Percentiles rank a stretch among this genome's conserved stretches.
Conservation (phyloP, 2,329 filamentous ascomycete species). For the Nakataea oryzae region DNA sequence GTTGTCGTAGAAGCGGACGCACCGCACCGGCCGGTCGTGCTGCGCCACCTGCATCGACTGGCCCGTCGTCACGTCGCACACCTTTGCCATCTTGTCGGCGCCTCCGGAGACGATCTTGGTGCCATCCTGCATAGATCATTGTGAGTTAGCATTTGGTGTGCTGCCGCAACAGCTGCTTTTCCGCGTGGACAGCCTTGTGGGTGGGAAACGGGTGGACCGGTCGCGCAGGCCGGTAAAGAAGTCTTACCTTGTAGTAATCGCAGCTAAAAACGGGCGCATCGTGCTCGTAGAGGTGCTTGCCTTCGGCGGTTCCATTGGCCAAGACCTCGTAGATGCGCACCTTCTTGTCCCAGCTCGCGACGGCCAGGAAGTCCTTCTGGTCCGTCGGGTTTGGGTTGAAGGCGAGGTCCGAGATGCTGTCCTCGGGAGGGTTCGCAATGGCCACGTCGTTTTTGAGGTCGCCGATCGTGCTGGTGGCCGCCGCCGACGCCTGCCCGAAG, state of each 20-base stretch:
- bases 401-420: constrained; percentile 78
- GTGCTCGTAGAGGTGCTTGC: constrained; percentile 79
- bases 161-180: too few species aligned
- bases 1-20: constrained; percentile 66
- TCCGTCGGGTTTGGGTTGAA: constrained; percentile 47
- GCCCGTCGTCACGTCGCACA: constrained; percentile 68
- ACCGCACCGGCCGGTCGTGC: constrained; percentile 75
- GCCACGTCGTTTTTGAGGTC: constrained; percentile 85
- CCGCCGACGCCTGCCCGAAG: constrained; percentile 41
- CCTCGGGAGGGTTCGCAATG: constrained; percentile 68
- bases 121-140: constrained; percentile 56
- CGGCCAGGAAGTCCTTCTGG: constrained; percentile 69
- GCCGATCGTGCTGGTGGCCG: constrained; percentile 64
- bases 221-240: not conserved
- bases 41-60: constrained; percentile 66
- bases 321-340: constrained; percentile 94
- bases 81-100: constrained; percentile 81
- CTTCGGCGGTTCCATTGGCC: constrained; percentile 64
- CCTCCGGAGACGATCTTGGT: constrained; percentile 79
- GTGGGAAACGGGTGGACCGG: not conserved
- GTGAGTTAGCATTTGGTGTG: not conserved
- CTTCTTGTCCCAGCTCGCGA: constrained; percentile 95
- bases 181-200: not conserved
- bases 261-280: constrained; percentile 74
- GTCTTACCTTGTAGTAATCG: constrained; percentile 75